Evolutionary conservation across 768 basidiomycete species (phyloP).

Genomic region (Lentinus tigrinus): DNA sequence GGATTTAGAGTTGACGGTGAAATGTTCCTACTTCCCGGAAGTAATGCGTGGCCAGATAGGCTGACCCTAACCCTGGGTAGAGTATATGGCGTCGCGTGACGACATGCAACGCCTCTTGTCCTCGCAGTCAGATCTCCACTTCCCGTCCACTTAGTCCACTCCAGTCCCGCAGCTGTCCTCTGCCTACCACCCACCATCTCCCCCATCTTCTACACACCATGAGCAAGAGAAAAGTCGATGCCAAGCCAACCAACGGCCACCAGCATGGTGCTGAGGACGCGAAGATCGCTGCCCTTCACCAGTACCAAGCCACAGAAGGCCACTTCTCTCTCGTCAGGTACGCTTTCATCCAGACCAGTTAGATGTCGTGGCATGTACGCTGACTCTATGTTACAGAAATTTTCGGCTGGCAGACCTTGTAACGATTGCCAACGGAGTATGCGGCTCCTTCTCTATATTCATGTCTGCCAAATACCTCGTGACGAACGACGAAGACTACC

Average conservation of each 20-base stretch:
- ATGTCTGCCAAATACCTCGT: conserved; percentile 87
- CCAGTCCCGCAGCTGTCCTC: background rate
- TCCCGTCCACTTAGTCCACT: conserved; percentile 4
- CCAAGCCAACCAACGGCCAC: conserved; percentile 28
- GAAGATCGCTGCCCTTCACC: conserved; percentile 56
- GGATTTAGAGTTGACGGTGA: too few relatives aligned
- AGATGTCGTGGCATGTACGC: conserved; percentile 1
- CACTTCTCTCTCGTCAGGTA: conserved; percentile 98
- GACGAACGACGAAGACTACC: conserved; percentile 72
- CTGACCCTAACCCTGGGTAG: conserved; percentile 9
- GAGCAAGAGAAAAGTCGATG: conserved; percentile 49
- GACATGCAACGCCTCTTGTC: conserved; percentile 1
- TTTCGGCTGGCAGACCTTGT: conserved; percentile 97
- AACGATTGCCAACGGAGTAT: conserved; percentile 98
- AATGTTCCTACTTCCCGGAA: background rate
- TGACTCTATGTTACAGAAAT: conserved; percentile 54
- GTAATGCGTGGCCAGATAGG: background rate
- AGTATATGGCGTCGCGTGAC: conserved; percentile 12
- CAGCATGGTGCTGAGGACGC: conserved; percentile 19
- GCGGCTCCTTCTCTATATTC: conserved; percentile 94
- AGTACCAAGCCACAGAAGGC: conserved; percentile 86
- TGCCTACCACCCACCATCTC: background rate
- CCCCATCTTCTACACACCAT: conserved; percentile 29
- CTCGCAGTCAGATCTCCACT: conserved; percentile 5
- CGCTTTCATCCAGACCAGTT: conserved; percentile 3